Base-by-base conservation (phyloP, 2,329 filamentous ascomycete genomes). In the Penicillium decumbens region DNA sequence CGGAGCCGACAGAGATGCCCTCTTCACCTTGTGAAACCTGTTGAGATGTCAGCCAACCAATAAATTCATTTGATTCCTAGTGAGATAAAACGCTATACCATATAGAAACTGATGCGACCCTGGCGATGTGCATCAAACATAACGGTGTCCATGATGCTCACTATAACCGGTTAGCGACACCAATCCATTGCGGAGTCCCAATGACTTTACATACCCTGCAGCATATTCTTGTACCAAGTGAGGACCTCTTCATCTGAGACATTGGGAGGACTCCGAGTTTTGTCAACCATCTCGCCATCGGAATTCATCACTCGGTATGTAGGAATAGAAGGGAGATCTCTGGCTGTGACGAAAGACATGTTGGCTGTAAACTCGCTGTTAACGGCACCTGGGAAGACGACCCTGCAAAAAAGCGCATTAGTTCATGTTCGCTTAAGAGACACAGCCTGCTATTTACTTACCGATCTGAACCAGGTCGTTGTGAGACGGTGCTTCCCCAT, bases 81-180 rank as follows among this genome's bases (percentile, higher is more conserved):
- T 20, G 20, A 3, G 5, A 4, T 15, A 5, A 0, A 28, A 10
- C 0, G 47, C 54, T 50, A 6, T 64, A 92, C 92, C 88, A 98
- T 97, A 72, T 98, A 98, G 73, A 98, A 98, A 69, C 86, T 91
- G 48, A 95, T 74, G 18, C 89, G 83, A n/a, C 91, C 91, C 72
- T 98, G 93, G 40, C 93, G 80, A 72, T 98, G 93, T 0, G 93
- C 91, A 65, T 98, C 93, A 65, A 95, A 96, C 91, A 97, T 97
- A 67, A 97, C 88, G 47, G 95, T 71, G 66, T 98, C 93, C 89
- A 98, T 93, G 59, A 97, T 87, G 48, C 87, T 83, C 48, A 85
- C 81, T 78, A 54, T 18, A 2, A 23, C 24, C n/a, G 3, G 43
- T 65, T 44, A 63, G 57, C 43, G 23, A 29, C 20, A n/a, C 23